Evolutionary conservation across 495 filamentous ascomycete genomes (phyloP), one percentile per base, ranked within the genome.

Genomic region (Oidiodendron maius): DNA sequence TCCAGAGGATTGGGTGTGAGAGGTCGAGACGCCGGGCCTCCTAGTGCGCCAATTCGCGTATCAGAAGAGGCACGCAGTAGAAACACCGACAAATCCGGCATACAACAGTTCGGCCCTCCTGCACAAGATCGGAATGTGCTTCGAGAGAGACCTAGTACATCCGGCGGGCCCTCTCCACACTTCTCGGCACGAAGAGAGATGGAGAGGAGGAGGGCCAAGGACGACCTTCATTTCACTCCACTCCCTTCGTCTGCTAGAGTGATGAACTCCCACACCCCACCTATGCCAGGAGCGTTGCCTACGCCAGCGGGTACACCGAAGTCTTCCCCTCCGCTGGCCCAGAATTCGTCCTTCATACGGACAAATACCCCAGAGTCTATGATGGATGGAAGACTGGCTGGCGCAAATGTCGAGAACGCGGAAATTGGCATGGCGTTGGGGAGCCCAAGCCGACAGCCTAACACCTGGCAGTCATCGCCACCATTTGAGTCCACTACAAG

Each of bases 401-500:
- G 38, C 20, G 46, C 46, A 45, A 39, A 45, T 10, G 51, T 48
- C 21, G 16, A 22, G 8, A 40, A 42, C 9, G 46, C 18, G 32
- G 50, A 45, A 20, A 82, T 81, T 43, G 78, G 78, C 13, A 76
- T 81, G 75, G 78, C 76, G 12, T 62, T 81, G 35, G 77, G 78
- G 37, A 80, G 78, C 50, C 77, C 78, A 44, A 59, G 62, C 25
- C 58, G 52, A 32, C 61, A 57, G 34, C 50, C 60, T 12, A 40
- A 48, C 17, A 39, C 34, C 17, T 56, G 45, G 42, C 48, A 59
- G 15, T 11, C 39, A 55, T 41, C 44, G 44, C 28, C 44, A 37
- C 17, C 61, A 59, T 53, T 50, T 56, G 45, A 61, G 53, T 15
- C 61, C 53, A 22, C 15, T 5, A 49, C 30, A 9, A 35, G 34